These are phyloP conservation scores for Escallonia rubra DNA, from an alignment of 129 eudicot species.

Conservation along the genomic window DNA sequence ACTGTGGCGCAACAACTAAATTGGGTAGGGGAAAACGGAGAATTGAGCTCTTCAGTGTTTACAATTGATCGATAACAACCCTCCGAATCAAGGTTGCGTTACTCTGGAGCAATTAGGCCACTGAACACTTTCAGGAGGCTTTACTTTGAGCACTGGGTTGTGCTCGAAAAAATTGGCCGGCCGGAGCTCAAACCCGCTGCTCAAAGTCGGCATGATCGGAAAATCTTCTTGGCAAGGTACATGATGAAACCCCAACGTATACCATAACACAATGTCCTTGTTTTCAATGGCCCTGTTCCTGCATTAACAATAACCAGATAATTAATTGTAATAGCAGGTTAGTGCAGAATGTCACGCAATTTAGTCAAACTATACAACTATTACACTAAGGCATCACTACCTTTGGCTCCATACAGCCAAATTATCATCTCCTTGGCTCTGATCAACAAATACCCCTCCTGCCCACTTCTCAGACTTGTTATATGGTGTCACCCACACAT, in stretches of 20 bases:
- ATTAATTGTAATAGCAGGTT: too few species aligned
- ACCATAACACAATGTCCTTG: constrained; percentile 54
- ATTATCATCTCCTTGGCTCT: constrained; percentile 38
- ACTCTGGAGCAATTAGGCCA: constrained; percentile 3
- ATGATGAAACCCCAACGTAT: constrained; percentile 55
- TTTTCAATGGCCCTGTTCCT: constrained; percentile 43
- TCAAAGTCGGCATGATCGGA: constrained; percentile 47
- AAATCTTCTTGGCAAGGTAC: constrained; percentile 60
- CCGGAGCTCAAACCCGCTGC: constrained; percentile 36
- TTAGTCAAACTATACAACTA: background rate
- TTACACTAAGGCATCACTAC: constrained; percentile 7
- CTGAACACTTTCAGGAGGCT: constrained; percentile 6
- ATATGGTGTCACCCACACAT: constrained; percentile 41
- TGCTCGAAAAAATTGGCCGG: constrained; percentile 45
- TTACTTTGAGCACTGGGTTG: constrained; percentile 25
- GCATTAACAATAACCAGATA: background rate
- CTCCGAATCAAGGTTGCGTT: background rate
- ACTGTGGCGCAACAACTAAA: too few species aligned
- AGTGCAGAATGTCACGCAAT: background rate
- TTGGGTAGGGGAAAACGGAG: too few species aligned
- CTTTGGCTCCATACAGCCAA: constrained; percentile 40
- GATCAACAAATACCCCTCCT: constrained; percentile 37
- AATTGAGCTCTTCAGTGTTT: too few species aligned
- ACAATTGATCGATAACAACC: background rate
- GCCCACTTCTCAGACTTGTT: constrained; percentile 49